Evolutionary conservation across 75 land plant genomes (phyloP).

Genomic region (Sequoia sempervirens): DNA sequence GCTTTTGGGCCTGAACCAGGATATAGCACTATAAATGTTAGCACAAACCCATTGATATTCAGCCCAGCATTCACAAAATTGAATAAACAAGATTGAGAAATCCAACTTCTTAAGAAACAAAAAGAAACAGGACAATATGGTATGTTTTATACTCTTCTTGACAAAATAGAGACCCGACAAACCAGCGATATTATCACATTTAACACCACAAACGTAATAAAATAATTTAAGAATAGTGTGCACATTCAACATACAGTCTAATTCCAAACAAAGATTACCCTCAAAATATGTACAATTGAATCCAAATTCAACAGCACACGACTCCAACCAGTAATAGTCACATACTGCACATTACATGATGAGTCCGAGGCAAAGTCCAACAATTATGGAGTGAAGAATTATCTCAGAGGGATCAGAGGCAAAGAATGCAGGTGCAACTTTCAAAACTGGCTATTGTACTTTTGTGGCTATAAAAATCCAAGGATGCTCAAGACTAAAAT

Average conservation of each 20-base stretch:
- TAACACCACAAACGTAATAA: not conserved
- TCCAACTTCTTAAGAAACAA: not conserved
- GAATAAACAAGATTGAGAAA: not conserved
- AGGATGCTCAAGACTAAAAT: not conserved
- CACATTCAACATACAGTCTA: not conserved
- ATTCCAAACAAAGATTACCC: not conserved
- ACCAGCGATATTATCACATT: not conserved
- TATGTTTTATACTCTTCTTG: not conserved
- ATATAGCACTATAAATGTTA: conserved; percentile 1
- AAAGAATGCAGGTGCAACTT: not conserved
- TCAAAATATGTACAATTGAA: not conserved
- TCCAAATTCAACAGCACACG: not conserved
- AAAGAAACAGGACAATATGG: not conserved
- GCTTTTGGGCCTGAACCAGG: conserved; percentile 25
- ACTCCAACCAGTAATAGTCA: not conserved
- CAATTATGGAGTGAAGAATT: not conserved
- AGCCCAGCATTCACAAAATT: conserved; percentile 4
- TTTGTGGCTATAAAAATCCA: not conserved
- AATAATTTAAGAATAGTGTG: not conserved
- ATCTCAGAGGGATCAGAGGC: not conserved
- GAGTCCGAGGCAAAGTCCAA: not conserved
- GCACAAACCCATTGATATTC: not conserved
- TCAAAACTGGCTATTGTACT: not conserved
- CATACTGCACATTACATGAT: not conserved
- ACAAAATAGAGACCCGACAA: not conserved